Conservation (phyloP, 768 basidiomycete species). For the Psilocybe cubensis region DNA sequence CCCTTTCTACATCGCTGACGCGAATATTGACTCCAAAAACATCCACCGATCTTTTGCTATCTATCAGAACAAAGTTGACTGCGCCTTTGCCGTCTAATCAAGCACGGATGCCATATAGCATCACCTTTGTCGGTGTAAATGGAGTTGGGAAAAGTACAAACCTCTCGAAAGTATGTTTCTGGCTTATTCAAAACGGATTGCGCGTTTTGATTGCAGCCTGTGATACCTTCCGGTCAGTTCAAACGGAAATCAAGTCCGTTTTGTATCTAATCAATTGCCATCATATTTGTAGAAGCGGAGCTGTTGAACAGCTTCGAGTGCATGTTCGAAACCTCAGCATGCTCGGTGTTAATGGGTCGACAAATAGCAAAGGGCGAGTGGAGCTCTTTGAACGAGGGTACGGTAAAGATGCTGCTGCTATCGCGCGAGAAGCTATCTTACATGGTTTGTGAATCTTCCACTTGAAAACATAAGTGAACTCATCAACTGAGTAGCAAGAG, state of each 20-base stretch:
- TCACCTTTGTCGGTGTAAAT: conserved; percentile 98
- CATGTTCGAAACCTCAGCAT: conserved; percentile 94
- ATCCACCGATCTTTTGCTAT: conserved; percentile 93
- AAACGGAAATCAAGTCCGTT: neutral
- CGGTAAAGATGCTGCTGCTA: conserved; percentile 98
- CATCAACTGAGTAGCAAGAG: conserved; percentile 58
- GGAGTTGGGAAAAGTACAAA: conserved; percentile 99
- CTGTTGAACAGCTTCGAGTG: conserved; percentile 96
- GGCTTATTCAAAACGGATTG: conserved; percentile 95
- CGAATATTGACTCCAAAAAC: conserved; percentile 96
- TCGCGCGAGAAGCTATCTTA: conserved; percentile 92
- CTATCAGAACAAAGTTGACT: conserved; percentile 87
- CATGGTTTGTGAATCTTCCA: conserved; percentile 60
- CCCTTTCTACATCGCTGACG: conserved; percentile 86
- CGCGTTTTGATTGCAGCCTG: conserved; percentile 97
- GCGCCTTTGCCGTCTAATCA: conserved; percentile 75
- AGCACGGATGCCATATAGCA: conserved; percentile 85
- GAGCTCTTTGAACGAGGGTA: conserved; percentile 97
- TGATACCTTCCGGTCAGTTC: conserved; percentile 86
- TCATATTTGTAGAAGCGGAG: conserved; percentile 70
- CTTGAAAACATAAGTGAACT: neutral
- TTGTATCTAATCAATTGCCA: neutral
- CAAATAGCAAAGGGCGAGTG: conserved; percentile 74
- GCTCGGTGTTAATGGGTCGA: conserved; percentile 71
- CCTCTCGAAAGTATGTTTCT: conserved; percentile 97